Percentiles rank a stretch among this genome's conserved stretches.
Conservation (phyloP, 1,284 basidiomycete genomes). For the Apiotrichum siamense region DNA sequence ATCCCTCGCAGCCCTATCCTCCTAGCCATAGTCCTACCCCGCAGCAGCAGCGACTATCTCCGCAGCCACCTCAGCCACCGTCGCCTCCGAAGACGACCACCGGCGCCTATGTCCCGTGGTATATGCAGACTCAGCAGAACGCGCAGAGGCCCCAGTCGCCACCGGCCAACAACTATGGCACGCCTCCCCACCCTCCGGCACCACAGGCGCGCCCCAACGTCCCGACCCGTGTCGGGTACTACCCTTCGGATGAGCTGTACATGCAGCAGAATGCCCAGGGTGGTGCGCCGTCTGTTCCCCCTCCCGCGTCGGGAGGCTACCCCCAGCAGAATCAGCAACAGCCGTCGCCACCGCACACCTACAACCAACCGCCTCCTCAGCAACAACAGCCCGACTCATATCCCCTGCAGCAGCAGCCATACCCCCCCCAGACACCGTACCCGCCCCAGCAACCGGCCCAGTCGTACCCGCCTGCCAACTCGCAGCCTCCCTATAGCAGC, state of each 20-base stretch:
- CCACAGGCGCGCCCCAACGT: not conserved
- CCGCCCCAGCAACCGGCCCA: not conserved
- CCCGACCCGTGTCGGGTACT: slow-evolving; percentile 32
- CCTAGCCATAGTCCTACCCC: not conserved
- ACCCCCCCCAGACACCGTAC: not conserved
- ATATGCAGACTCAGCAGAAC: slow-evolving; percentile 34
- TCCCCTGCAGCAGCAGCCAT: not conserved
- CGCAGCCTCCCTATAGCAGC: too few species aligned
- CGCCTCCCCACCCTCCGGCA: slow-evolving; percentile 4
- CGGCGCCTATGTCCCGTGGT: slow-evolving; percentile 40
- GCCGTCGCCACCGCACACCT: too few species aligned
- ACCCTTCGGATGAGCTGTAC: slow-evolving; percentile 44
- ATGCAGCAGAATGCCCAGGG: slow-evolving; percentile 20
- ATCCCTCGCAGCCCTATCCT: not conserved
- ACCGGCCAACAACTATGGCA: slow-evolving; percentile 3
- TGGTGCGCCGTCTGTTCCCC: slow-evolving; percentile 4
- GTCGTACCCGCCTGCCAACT: not conserved
- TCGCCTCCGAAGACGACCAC: slow-evolving; percentile 10
- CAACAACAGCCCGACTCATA: too few species aligned
- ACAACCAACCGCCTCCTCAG: too few species aligned
- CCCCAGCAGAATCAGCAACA: too few species aligned
- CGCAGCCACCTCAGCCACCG: not conserved
- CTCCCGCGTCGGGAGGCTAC: not conserved
- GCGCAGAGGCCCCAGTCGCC: slow-evolving; percentile 18
- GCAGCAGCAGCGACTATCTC: not conserved